A percentile compares a stretch with the other conserved stretches of the same genome.
Conservation (phyloP, 306 rosid genomes). For the Vicia sativa region DNA sequence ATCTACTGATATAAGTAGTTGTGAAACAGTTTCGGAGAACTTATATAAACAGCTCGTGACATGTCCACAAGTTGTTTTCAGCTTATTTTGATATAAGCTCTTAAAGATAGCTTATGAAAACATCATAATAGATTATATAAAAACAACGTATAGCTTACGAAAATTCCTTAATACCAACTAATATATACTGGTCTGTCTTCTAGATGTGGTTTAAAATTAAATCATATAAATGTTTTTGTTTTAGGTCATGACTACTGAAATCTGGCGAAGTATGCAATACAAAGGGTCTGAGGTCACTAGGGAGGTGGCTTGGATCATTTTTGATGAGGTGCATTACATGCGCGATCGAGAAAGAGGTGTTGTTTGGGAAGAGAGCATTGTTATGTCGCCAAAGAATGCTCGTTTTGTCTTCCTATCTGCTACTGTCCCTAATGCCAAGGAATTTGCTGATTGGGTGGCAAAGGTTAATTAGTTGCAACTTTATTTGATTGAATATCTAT, state of each 20-base stretch:
- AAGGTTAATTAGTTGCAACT: constrained; percentile 53
- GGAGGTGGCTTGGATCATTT: constrained; percentile 95
- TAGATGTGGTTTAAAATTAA: neutral
- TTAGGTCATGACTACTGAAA: constrained; percentile 97
- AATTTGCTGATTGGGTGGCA: constrained; percentile 96
- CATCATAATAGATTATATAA: neutral
- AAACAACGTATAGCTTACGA: neutral
- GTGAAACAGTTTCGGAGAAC: neutral
- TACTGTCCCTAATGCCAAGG: constrained; percentile 93
- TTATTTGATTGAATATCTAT: constrained; percentile 4
- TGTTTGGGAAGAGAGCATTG: constrained; percentile 99
- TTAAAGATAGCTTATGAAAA: neutral
- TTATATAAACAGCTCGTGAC: neutral
- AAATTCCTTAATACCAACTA: neutral
- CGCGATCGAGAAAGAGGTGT: constrained; percentile 96
- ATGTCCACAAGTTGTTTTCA: neutral
- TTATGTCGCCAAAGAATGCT: constrained; percentile 90
- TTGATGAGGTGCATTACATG: constrained; percentile 98
- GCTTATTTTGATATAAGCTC: neutral
- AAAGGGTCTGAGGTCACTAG: constrained; percentile 87
- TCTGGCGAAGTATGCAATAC: constrained; percentile 98
- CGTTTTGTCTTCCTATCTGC: constrained; percentile 94
- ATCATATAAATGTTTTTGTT: neutral
- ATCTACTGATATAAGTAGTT: neutral
- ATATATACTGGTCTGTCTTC: neutral